Conservation (phyloP, 2,329 filamentous ascomycete genomes). For the Cadophora luteo-olivacea region DNA sequence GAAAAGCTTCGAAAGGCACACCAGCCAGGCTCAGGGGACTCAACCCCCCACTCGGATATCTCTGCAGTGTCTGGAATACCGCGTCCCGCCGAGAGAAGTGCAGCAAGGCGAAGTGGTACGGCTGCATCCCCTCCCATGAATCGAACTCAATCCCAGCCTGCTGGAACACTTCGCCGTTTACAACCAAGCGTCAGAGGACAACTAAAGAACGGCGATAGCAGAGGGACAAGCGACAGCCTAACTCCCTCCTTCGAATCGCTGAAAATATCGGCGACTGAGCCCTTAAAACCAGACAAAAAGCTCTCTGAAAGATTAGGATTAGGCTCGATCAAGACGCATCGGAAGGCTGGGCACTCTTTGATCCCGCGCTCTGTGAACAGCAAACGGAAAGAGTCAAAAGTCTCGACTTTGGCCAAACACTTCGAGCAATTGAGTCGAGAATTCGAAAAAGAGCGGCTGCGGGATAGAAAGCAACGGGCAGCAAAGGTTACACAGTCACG, state of each 20-base stretch:
- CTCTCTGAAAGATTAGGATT: conserved; percentile 76
- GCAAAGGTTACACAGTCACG: conserved; percentile 77
- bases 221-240: conserved; percentile 26
- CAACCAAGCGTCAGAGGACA: conserved; percentile 35
- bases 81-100: conserved; percentile 41
- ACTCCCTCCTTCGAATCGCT: conserved; percentile 35
- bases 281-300: conserved; percentile 65
- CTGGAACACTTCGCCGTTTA: conserved; percentile 42
- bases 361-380: conserved; percentile 84
- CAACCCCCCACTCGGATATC: conserved; percentile 31
- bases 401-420: conserved; percentile 91
- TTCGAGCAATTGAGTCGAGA: conserved; percentile 97
- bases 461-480: conserved; percentile 81
- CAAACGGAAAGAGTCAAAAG: conserved; percentile 75
- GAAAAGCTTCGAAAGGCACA: conserved; percentile 40
- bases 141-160: conserved; percentile 45
- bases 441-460: conserved; percentile 85
- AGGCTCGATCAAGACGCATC: conserved; percentile 64
- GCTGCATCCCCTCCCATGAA: conserved; percentile 42
- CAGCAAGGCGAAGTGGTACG: conserved; percentile 35
- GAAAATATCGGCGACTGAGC: conserved; percentile 39
- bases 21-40: conserved; percentile 26
- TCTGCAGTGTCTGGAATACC: conserved; percentile 45
- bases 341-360: conserved; percentile 69
- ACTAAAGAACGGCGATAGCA: conserved; percentile 35